These are phyloP conservation scores for Lignosus rhinocerotis DNA, from an alignment of 1,284 basidiomycete genomes.

Conservation along the genomic window DNA sequence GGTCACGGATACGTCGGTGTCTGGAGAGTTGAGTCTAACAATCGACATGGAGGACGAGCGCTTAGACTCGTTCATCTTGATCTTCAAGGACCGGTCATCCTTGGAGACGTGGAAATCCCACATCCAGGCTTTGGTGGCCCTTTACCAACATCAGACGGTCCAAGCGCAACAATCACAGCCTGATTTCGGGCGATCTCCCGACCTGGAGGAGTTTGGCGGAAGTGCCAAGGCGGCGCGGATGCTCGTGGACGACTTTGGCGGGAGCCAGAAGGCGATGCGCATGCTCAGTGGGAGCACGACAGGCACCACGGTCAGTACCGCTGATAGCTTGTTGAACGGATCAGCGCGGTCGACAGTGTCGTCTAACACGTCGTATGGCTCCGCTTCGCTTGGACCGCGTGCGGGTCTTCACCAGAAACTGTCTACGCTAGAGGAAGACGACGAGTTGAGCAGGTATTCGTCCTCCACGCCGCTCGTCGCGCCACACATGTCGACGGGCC, in stretches of 20 bases:
- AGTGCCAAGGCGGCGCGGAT: constrained; percentile 74
- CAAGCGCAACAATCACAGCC: constrained; percentile 34
- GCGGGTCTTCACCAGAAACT: constrained; percentile 48
- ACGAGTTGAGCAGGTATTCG: constrained; percentile 58
- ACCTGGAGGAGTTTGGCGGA: constrained; percentile 74
- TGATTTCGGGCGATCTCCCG: constrained; percentile 9
- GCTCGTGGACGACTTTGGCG: constrained; percentile 78
- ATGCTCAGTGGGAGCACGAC: constrained; percentile 76
- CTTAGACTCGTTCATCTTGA: constrained; percentile 91
- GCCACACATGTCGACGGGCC: constrained; percentile 74
- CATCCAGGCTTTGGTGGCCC: constrained; percentile 72
- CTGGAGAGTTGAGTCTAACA: constrained; percentile 84
- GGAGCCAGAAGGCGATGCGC: constrained; percentile 70
- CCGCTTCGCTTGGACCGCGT: constrained; percentile 24
- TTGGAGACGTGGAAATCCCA: constrained; percentile 86
- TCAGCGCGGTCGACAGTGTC: constrained; percentile 68
- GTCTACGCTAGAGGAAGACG: constrained; percentile 69
- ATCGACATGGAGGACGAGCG: constrained; percentile 95
- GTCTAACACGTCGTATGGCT: constrained; percentile 70
- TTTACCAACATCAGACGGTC: constrained; percentile 56
- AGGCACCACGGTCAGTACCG: constrained; percentile 63
- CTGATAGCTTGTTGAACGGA: constrained; percentile 64
- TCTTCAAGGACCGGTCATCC: constrained; percentile 88
- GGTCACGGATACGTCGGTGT: constrained; percentile 76
- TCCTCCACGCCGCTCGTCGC: constrained; percentile 59